Evolutionary conservation across 2,329 filamentous ascomycete species (phyloP).

Genomic region (Colletotrichum incanum): DNA sequence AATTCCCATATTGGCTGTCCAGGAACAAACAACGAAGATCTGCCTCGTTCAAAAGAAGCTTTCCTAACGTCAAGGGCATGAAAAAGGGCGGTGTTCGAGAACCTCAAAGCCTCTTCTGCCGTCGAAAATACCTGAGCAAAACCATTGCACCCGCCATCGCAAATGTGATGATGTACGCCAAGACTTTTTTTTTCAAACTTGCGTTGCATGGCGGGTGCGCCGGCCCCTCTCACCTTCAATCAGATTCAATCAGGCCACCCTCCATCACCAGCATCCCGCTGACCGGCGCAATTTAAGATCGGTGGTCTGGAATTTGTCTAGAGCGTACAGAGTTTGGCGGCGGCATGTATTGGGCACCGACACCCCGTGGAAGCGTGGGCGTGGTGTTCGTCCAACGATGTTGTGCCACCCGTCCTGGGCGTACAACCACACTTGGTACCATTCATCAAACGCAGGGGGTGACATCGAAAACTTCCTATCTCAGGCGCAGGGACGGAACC

Average conservation of each 20-base stretch:
- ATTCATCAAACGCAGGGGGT: background rate
- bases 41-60: slow-evolving; percentile 2
- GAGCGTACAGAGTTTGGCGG: slow-evolving; percentile 18
- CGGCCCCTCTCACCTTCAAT: slow-evolving; percentile 26
- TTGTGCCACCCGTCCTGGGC: slow-evolving; percentile 7
- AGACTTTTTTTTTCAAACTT: slow-evolving; percentile 17
- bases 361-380: slow-evolving; percentile 12
- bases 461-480: background rate
- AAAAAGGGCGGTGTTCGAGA: background rate
- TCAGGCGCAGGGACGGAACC: background rate
- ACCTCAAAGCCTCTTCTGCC: background rate
- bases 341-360: slow-evolving; percentile 25
- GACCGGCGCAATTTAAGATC: slow-evolving; percentile 10
- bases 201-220: slow-evolving; percentile 24
- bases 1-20: background rate
- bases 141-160: slow-evolving; percentile 2
- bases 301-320: slow-evolving; percentile 5
- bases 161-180: slow-evolving; percentile 36
- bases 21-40: background rate
- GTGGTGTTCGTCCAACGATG: slow-evolving; percentile 10
- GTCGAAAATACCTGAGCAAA: slow-evolving; percentile 12
- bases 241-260: slow-evolving; percentile 8
- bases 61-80: background rate
- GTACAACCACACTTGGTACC: too few relatives aligned
- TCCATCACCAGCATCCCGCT: slow-evolving; percentile 10